Evolutionary conservation across 257 asterid species (phyloP).

Genomic region (Primulina eburnea): DNA sequence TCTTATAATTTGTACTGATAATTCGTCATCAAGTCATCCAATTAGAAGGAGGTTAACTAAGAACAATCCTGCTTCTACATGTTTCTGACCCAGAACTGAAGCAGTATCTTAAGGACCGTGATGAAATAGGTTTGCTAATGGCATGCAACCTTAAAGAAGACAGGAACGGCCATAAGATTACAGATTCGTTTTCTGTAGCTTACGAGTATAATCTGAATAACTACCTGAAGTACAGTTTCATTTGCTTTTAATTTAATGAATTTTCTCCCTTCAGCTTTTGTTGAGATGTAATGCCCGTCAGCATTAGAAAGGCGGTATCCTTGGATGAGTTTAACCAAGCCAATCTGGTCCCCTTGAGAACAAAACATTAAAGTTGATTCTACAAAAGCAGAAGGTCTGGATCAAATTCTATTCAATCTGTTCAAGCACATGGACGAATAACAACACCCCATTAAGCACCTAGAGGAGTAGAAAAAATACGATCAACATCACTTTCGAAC

Average conservation of each 20-base stretch:
- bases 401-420: constrained; percentile 34
- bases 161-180: constrained; percentile 1
- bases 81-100: constrained; percentile 19
- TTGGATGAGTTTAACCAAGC: constrained; percentile 77
- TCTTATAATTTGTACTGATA: constrained; percentile 7
- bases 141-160: constrained; percentile 19
- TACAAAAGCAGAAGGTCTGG: constrained; percentile 38
- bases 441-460: constrained; percentile 45
- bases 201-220: constrained; percentile 18
- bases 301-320: constrained; percentile 79
- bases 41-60: not conserved
- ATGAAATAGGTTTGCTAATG: constrained; percentile 9
- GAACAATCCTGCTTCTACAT: constrained; percentile 14
- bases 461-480: constrained; percentile 90
- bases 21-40: constrained; percentile 19
- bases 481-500: constrained; percentile 91
- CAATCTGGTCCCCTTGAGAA: constrained; percentile 91
- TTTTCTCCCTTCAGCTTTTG: constrained; percentile 90
- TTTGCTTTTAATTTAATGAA: constrained; percentile 77
- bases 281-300: constrained; percentile 88
- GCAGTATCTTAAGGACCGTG: constrained; percentile 15
- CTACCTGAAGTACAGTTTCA: constrained; percentile 96
- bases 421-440: constrained; percentile 19
- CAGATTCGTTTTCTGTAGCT: constrained; percentile 1
- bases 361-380: constrained; percentile 90